Conservation (phyloP, 139 green algal genomes). For the Coelastrella sp. region DNA sequence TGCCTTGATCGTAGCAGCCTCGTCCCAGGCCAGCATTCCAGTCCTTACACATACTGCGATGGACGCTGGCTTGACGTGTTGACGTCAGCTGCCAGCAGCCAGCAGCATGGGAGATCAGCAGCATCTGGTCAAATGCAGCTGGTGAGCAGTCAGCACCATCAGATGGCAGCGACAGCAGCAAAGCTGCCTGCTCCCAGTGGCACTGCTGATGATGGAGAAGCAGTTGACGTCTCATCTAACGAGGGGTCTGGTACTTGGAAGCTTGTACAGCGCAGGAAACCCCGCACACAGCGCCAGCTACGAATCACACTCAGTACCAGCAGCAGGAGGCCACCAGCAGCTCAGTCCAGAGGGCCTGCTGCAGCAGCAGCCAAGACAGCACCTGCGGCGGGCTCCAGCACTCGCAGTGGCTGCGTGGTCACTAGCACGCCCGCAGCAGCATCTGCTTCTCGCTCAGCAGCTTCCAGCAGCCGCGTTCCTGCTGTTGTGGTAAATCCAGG, state of each 20-base stretch:
- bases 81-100: background rate
- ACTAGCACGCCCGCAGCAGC: no score
- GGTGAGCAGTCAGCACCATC: background rate
- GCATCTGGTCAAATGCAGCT: background rate
- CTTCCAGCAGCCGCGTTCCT: constrained; percentile 23
- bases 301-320: background rate
- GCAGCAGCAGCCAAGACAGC: constrained; percentile 7
- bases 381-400: no score
- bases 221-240: background rate
- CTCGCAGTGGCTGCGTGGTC: no score
- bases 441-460: background rate
- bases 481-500: background rate
- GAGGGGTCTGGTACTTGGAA: background rate
- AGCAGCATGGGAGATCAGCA: background rate
- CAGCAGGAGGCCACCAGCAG: constrained; percentile 6
- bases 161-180: background rate
- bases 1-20: background rate
- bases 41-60: background rate
- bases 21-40: background rate
- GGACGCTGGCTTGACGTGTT: background rate
- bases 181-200: background rate
- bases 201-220: background rate
- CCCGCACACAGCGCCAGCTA: background rate
- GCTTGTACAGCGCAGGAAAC: background rate
- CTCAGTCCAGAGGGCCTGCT: background rate